Conservation (phyloP, 768 basidiomycete genomes). For the Cyclocybe cylindracea region DNA sequence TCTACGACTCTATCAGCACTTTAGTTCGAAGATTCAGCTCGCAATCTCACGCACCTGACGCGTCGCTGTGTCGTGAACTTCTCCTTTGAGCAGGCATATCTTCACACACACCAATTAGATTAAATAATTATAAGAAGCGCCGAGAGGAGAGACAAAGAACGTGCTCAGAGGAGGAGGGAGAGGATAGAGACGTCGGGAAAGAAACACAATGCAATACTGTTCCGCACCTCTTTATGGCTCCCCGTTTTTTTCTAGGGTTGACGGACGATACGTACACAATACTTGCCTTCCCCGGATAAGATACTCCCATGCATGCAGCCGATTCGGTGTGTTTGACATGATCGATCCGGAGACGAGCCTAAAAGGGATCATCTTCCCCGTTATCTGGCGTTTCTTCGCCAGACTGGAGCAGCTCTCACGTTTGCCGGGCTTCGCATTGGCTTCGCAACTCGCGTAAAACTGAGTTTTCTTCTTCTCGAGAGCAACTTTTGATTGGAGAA, state of each 20-base stretch:
- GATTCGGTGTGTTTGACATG: not conserved
- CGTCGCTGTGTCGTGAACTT: slow-evolving; percentile 40
- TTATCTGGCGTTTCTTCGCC: too few relatives aligned
- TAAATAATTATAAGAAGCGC: slow-evolving; percentile 15
- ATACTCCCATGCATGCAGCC: not conserved
- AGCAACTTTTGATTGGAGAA: too few relatives aligned
- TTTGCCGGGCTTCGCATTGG: too few relatives aligned
- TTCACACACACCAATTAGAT: slow-evolving; percentile 1
- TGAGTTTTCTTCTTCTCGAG: too few relatives aligned
- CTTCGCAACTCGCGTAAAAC: too few relatives aligned
- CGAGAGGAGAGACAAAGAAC: slow-evolving; percentile 1
- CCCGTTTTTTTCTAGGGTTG: slow-evolving; percentile 15
- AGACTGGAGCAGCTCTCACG: too few relatives aligned
- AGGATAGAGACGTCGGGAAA: slow-evolving; percentile 6
- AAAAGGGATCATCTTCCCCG: too few relatives aligned
- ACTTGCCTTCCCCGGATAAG: slow-evolving; percentile 19
- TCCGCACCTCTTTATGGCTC: slow-evolving; percentile 15
- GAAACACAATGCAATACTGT: slow-evolving; percentile 5
- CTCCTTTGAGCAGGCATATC: slow-evolving; percentile 52
- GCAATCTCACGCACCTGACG: slow-evolving; percentile 16
- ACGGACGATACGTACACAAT: slow-evolving; percentile 19
- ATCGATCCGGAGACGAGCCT: too few relatives aligned
- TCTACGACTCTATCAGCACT: slow-evolving; percentile 30
- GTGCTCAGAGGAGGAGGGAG: slow-evolving; percentile 5
- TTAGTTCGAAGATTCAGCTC: slow-evolving; percentile 40